Evolutionary conservation across 768 basidiomycete genomes (phyloP).

Genomic region (Suillus sp.): DNA sequence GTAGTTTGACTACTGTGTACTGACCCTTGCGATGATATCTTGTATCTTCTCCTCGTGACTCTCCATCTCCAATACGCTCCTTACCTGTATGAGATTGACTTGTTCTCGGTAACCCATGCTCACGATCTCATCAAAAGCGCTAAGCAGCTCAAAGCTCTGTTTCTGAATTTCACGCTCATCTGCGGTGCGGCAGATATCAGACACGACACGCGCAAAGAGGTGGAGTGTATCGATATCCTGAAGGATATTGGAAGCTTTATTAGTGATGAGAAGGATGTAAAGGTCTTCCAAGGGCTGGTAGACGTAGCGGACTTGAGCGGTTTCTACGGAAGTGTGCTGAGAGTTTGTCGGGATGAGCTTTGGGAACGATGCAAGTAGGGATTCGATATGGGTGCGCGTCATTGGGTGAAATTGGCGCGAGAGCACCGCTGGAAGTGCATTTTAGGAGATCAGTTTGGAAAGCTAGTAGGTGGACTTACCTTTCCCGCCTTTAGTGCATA

Average conservation of each 20-base stretch:
- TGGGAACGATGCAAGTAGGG: constrained; percentile 94
- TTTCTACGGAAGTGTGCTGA: constrained; percentile 97
- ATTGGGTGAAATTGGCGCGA: constrained; percentile 96
- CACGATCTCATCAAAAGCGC: constrained; percentile 96
- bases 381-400: constrained; percentile 90
- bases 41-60: constrained; percentile 95
- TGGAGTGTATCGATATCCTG: constrained; percentile 98
- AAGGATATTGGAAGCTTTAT: constrained; percentile 97
- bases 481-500: constrained; percentile 94
- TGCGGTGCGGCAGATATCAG: constrained; percentile 83
- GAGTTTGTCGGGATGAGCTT: constrained; percentile 94
- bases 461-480: constrained; percentile 50
- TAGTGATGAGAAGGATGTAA: constrained; percentile 96
- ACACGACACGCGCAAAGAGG: constrained; percentile 91
- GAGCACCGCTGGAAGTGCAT: constrained; percentile 68
- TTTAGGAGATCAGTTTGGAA: constrained; percentile 6
- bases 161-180: constrained; percentile 89
- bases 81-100: constrained; percentile 77
- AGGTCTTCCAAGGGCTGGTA: constrained; percentile 97
- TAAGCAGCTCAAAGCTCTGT: constrained; percentile 90
- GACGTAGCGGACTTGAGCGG: constrained; percentile 92
- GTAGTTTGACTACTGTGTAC: constrained; percentile 26
- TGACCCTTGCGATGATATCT: constrained; percentile 93
- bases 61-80: constrained; percentile 84
- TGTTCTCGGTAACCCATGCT: constrained; percentile 84